Percentiles rank a stretch among this genome's conserved stretches.
These are phyloP conservation scores for Gomphus bonarii DNA, from an alignment of 1,284 basidiomycete species.

Conservation along the genomic window DNA sequence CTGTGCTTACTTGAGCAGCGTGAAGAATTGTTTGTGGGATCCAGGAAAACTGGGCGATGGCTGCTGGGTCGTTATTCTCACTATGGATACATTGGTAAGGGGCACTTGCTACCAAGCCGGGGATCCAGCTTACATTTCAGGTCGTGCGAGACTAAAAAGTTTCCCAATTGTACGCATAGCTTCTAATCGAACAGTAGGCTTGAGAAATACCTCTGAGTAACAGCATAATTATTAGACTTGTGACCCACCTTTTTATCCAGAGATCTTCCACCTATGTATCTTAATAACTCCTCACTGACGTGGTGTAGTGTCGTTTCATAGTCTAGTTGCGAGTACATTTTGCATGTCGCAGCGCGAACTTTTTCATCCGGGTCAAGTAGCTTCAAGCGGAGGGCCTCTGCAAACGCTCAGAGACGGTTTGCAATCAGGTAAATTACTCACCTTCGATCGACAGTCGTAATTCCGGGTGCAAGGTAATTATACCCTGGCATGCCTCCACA, in stretches of 20 bases:
- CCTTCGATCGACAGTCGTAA: constrained; percentile 64
- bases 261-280: constrained; percentile 60
- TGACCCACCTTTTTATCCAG: constrained; percentile 74
- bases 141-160: constrained; percentile 75
- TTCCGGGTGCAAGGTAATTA: constrained; percentile 63
- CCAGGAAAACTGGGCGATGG: constrained; percentile 84
- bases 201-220: constrained; percentile 3
- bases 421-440: constrained; percentile 21
- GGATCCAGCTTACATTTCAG: constrained; percentile 76
- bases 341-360: constrained; percentile 79
- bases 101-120: background rate
- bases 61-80: constrained; percentile 67
- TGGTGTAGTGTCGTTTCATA: constrained; percentile 87
- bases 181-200: constrained; percentile 74
- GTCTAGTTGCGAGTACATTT: constrained; percentile 74
- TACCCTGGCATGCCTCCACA: constrained; percentile 57
- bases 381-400: constrained; percentile 59
- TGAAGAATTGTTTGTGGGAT: constrained; percentile 74
- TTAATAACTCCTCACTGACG: constrained; percentile 56
- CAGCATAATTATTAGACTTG: background rate
- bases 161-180: constrained; percentile 72
- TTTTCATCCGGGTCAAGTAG: constrained; percentile 86
- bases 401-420: constrained; percentile 13
- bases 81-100: constrained; percentile 28
- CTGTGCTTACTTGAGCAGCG: constrained; percentile 37